These are phyloP conservation scores for Mortierella hygrophila DNA, from an alignment of 192 early-diverging fungal genomes.

Conservation along the genomic window DNA sequence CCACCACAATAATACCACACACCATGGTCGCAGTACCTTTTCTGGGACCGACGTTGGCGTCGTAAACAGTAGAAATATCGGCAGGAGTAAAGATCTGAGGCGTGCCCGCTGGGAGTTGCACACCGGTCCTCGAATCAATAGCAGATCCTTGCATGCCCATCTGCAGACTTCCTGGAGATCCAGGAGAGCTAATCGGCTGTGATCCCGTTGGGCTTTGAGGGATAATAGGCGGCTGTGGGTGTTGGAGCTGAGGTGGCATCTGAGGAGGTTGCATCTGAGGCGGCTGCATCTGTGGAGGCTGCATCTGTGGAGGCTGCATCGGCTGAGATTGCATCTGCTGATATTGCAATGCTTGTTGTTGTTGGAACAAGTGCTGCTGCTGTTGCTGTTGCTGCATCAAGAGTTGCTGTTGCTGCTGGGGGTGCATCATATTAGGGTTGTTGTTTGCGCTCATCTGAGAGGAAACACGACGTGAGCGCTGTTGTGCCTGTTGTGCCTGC, in stretches of 20 bases:
- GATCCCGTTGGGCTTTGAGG: constrained; percentile 45
- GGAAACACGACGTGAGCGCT: constrained; percentile 29
- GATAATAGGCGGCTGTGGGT: constrained; percentile 15
- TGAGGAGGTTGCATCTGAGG: not conserved
- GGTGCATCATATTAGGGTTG: constrained; percentile 21
- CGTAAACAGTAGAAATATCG: constrained; percentile 33
- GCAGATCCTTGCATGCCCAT: constrained; percentile 14
- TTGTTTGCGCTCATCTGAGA: constrained; percentile 18
- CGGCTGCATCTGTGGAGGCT: constrained; percentile 19
- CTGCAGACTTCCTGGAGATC: constrained; percentile 27
- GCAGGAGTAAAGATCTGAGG: constrained; percentile 18
- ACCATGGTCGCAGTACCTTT: constrained; percentile 25
- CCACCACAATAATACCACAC: not conserved
- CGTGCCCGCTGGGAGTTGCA: not conserved
- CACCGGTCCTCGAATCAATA: constrained; percentile 23
- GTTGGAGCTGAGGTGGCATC: constrained; percentile 17
- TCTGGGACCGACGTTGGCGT: constrained; percentile 37
- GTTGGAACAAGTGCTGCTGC: constrained; percentile 46
- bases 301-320: constrained; percentile 25
- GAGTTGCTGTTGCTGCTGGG: constrained; percentile 38
- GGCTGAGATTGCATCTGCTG: constrained; percentile 41
- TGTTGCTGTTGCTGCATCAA: constrained; percentile 45
- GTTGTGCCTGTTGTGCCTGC: constrained; percentile 24
- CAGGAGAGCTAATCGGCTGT: constrained; percentile 41
- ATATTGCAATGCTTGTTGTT: constrained; percentile 41